Evolutionary conservation across 2,329 filamentous ascomycete species (phyloP).

Genomic region (Tolypocladium amazonense): DNA sequence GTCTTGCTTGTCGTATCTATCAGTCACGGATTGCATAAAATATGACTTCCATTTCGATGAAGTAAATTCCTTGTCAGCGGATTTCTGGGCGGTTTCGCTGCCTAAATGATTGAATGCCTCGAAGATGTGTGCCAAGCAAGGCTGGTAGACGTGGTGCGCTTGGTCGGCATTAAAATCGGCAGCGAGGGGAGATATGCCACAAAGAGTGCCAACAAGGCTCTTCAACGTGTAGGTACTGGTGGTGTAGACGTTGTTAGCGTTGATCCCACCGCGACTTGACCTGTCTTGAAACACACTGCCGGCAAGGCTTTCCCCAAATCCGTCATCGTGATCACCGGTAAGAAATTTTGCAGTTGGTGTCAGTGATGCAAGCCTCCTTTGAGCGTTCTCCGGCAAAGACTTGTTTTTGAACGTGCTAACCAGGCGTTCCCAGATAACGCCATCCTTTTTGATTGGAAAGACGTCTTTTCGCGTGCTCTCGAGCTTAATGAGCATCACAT

Average conservation of each 20-base stretch:
- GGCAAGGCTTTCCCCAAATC: slow-evolving; percentile 12
- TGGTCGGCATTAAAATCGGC: slow-evolving; percentile 31
- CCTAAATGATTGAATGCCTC: slow-evolving; percentile 15
- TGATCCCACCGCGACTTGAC: slow-evolving; percentile 22
- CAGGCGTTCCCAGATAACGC: slow-evolving; percentile 23
- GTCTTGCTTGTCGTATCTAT: slow-evolving; percentile 19
- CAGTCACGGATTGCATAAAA: slow-evolving; percentile 20
- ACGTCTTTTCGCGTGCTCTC: slow-evolving; percentile 33
- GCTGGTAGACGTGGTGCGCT: slow-evolving; percentile 31
- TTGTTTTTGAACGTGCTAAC: slow-evolving; percentile 4
- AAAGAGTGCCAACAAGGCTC: slow-evolving; percentile 28
- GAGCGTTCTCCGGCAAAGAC: slow-evolving; percentile 20
- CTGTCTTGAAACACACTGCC: slow-evolving; percentile 2
- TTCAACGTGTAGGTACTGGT: slow-evolving; percentile 32
- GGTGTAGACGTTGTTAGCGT: slow-evolving; percentile 26
- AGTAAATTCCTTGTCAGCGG: slow-evolving; percentile 8
- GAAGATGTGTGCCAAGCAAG: slow-evolving; percentile 27
- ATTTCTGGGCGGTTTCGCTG: slow-evolving; percentile 3
- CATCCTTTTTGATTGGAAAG: slow-evolving; percentile 29
- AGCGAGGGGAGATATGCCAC: slow-evolving; percentile 28
- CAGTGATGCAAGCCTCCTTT: slow-evolving; percentile 14
- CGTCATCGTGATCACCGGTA: slow-evolving; percentile 22
- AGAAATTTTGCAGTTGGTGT: slow-evolving; percentile 20
- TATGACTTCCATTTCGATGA: slow-evolving; percentile 18
- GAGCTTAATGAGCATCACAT: slow-evolving; percentile 28